Evolutionary conservation across 257 asterid species (phyloP).

Genomic region (Agastache rugosa): DNA sequence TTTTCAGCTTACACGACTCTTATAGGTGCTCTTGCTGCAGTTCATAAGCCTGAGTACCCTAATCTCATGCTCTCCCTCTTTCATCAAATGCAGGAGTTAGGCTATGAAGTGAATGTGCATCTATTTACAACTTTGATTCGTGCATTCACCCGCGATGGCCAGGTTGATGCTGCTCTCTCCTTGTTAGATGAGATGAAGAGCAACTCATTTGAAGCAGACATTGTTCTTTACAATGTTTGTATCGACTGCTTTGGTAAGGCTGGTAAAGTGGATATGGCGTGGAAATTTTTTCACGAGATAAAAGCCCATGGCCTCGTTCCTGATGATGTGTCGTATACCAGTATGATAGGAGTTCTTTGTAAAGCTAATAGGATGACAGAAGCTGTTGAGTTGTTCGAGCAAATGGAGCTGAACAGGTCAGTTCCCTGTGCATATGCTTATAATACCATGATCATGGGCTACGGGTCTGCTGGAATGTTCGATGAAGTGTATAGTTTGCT

Average conservation of each 20-base stretch:
- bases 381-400: constrained; percentile 87
- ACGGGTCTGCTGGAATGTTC: constrained; percentile 82
- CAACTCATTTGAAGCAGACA: constrained; percentile 73
- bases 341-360: constrained; percentile 93
- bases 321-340: constrained; percentile 89
- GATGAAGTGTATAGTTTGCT: constrained; percentile 80
- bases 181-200: constrained; percentile 88
- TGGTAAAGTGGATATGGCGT: constrained; percentile 92
- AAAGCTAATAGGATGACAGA: constrained; percentile 66
- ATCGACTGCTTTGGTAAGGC: constrained; percentile 90
- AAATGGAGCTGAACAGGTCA: constrained; percentile 70
- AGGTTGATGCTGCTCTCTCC: constrained; percentile 84
- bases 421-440: constrained; percentile 98
- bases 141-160: constrained; percentile 79
- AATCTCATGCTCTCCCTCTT: constrained; percentile 84
- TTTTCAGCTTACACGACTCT: constrained; percentile 93
- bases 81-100: constrained; percentile 87
- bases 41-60: constrained; percentile 59
- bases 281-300: constrained; percentile 95
- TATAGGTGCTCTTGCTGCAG: constrained; percentile 73
- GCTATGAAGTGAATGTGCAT: constrained; percentile 91
- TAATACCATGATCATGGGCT: constrained; percentile 97
- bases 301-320: constrained; percentile 67
- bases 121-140: constrained; percentile 84
- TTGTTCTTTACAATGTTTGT: constrained; percentile 91